Base-by-base conservation (phyloP, 306 rosid genomes). In the Cicer arietinum region DNA sequence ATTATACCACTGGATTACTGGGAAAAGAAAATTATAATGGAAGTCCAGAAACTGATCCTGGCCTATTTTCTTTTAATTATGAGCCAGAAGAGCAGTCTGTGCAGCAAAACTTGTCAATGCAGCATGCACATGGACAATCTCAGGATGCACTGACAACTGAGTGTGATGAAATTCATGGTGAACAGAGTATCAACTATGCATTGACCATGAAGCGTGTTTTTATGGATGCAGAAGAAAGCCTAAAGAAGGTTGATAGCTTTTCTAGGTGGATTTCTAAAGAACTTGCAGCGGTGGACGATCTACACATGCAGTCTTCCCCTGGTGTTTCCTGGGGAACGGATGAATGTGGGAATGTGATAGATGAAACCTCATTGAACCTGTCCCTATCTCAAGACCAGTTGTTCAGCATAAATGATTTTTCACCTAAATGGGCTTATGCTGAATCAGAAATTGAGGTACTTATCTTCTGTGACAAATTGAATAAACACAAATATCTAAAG, bases 191-290 rank as follows among this genome's bases (percentile, higher is more conserved):
- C 17, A 81, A 62, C 83, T 77, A 84, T 84, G 46, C 90, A 77
- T 84, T 81, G 80, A 71, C 78, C 61, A 66, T 74, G 86, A 89
- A 66, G 81, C 93, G 76, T 40, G 72, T 80, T 71, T 84, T 89
- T 71, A 57, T 87, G 68, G 84, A 81, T 71, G 82, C 85, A 44
- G 96, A 85, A 71, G 94, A 90, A 63, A 84, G 84, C 77, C 80
- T 92, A 72, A 88, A 86, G 90, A 92, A 92, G 88, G 89, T 90
- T 71, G 98, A 92, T 78, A 92, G 98, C 83, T 92, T 92, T 82
- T 89, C 94, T 56, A 85, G 96, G 73, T 92, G 98, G 98, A 85
- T 88, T 56, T 60, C 83, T 72, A 90, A 71, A 85, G 98, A 86
- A 85, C 86, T 92, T 14, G 94, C 82, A 40, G 92, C 89, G 59